Conservation (phyloP, 1,139 yeast species). For the Geotrichum cucujoidarum region DNA sequence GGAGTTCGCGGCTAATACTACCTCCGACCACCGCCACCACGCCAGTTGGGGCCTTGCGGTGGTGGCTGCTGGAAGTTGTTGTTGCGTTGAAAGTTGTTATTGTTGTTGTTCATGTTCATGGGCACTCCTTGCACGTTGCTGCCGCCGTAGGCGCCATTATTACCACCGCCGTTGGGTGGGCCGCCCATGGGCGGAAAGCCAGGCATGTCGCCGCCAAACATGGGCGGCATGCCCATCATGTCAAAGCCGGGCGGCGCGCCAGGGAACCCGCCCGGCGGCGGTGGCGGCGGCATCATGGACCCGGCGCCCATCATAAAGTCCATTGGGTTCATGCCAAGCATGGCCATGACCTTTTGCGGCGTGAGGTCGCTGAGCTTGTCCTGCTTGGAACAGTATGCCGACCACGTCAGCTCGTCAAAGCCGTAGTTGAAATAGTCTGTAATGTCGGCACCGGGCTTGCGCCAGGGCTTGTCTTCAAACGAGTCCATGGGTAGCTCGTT, state of each 20-base stretch:
- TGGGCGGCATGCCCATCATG: slow-evolving; percentile 24
- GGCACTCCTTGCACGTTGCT: slow-evolving; percentile 2
- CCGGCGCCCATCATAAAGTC: slow-evolving; percentile 21
- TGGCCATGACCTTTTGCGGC: slow-evolving; percentile 44
- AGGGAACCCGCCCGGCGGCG: slow-evolving; percentile 31
- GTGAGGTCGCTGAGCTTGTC: slow-evolving; percentile 77
- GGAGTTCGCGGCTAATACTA: too few species aligned
- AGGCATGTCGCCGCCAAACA: slow-evolving; percentile 20
- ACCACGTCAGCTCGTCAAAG: slow-evolving; percentile 94
- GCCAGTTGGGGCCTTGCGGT: background rate
- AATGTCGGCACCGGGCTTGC: slow-evolving; percentile 92
- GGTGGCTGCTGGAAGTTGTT: background rate
- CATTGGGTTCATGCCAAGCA: slow-evolving; percentile 23
- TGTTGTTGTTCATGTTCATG: background rate
- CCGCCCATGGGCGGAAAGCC: slow-evolving; percentile 17
- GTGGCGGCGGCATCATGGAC: slow-evolving; percentile 20
- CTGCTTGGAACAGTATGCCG: slow-evolving; percentile 84
- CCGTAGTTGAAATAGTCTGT: slow-evolving; percentile 95
- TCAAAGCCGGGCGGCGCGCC: slow-evolving; percentile 33
- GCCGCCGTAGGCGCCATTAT: slow-evolving; percentile 18
- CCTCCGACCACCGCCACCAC: background rate
- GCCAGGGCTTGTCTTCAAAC: slow-evolving; percentile 93
- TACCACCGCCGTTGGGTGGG: background rate
- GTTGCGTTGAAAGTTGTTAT: background rate
- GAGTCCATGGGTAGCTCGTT: slow-evolving; percentile 80